phyloP scores from a whole-genome alignment of 176 grass and related monocot genomes.

The Hordeum marinum region DNA sequence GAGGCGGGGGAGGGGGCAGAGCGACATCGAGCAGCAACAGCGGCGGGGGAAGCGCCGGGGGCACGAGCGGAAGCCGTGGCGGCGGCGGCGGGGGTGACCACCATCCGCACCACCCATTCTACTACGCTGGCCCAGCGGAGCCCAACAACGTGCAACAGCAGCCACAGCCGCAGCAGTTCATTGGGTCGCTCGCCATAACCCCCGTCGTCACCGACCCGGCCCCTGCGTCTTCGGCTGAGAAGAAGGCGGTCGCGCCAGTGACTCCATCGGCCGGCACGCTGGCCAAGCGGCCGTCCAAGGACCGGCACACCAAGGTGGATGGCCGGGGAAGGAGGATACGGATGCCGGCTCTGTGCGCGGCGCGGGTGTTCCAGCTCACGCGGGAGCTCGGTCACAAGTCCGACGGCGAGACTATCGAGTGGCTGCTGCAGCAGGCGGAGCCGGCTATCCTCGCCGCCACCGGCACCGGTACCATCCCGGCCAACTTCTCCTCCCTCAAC shows the following conservation, averaged over 20 bases:
- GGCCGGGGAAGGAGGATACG: conserved; percentile 84
- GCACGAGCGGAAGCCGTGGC: conserved; percentile 1
- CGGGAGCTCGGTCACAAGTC: conserved; percentile 97
- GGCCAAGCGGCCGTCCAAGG: conserved; percentile 82
- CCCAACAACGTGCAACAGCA: conserved; percentile 21
- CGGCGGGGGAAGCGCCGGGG: conserved; percentile 16
- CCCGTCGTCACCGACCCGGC: conserved; percentile 24
- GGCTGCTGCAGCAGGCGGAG: conserved; percentile 95
- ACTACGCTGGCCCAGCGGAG: conserved; percentile 38
- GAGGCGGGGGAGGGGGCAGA: conserved; percentile 13
- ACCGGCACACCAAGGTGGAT: conserved; percentile 97
- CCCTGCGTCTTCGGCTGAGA: conserved; percentile 38
- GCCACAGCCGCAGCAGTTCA: conserved; percentile 43
- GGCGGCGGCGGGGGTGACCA: conserved; percentile 14
- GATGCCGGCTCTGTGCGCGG: conserved; percentile 96
- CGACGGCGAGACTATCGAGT: conserved; percentile 98
- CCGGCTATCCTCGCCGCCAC: conserved; percentile 92
- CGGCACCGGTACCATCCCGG: conserved; percentile 88
- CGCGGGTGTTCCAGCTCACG: conserved; percentile 93
- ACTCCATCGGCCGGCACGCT: neutral
- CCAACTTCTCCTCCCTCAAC: conserved; percentile 85
- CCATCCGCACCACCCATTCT: conserved; percentile 57
- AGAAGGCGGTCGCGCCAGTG: conserved; percentile 46
- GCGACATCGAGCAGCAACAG: conserved; percentile 67
- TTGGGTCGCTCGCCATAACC: conserved; percentile 49